These are phyloP conservation scores for Globisporangium irregulare DNA, from an alignment of 352 stramenopile genomes.

Conservation along the genomic window DNA sequence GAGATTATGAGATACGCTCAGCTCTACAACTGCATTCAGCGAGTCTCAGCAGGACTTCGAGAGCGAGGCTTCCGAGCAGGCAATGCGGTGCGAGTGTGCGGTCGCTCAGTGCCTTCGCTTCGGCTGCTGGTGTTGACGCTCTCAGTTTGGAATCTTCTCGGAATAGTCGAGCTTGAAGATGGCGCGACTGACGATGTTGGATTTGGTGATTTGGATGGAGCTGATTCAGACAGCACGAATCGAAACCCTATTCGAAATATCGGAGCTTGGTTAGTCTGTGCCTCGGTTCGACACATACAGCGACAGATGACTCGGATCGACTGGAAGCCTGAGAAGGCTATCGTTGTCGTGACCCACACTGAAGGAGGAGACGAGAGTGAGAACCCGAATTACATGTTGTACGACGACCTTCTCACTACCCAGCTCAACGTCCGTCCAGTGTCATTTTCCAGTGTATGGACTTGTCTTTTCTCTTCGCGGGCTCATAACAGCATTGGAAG, in stretches of 20 bases:
- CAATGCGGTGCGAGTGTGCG: slow-evolving; percentile 2
- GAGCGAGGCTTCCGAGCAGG: slow-evolving; percentile 1
- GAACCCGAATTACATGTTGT: background rate
- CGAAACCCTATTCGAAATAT: background rate
- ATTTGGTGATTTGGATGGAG: background rate
- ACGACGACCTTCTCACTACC: background rate
- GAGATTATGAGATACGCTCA: slow-evolving; percentile 1
- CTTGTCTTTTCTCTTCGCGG: background rate
- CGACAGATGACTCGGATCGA: background rate
- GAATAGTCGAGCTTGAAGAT: slow-evolving; percentile 7
- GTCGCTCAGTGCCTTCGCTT: background rate
- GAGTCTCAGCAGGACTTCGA: background rate
- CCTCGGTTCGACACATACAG: background rate
- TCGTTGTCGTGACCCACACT: background rate
- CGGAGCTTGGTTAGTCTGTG: background rate
- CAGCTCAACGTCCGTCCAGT: background rate
- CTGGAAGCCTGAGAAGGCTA: slow-evolving; percentile 1
- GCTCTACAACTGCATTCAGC: slow-evolving; percentile 4
- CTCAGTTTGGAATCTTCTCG: slow-evolving; percentile 16
- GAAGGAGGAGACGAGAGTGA: background rate
- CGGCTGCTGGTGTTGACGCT: slow-evolving; percentile 13
- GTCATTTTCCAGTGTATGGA: background rate
- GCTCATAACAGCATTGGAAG: too few relatives aligned
- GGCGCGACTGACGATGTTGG: background rate
- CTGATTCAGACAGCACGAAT: background rate